Evolutionary conservation across 345 rosid genomes (phyloP).

Genomic region (Eucalyptus brandiana): DNA sequence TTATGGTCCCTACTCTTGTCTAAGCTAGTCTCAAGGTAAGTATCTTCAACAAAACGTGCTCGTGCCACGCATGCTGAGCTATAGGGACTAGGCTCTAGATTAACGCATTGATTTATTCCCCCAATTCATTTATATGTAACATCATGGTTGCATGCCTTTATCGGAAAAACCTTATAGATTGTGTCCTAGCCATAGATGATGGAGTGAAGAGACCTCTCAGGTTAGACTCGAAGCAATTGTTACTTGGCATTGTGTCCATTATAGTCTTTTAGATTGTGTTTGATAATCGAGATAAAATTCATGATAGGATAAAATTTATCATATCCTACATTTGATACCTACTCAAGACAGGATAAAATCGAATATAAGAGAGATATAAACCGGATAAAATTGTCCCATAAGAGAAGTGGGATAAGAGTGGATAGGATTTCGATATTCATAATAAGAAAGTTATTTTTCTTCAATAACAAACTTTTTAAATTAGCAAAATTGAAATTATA

Average conservation of each 20-base stretch:
- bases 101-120: not conserved
- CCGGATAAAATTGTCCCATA: too few species aligned
- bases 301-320: fast-evolving
- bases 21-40: not conserved
- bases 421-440: too few species aligned
- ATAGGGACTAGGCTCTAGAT: not conserved
- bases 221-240: not conserved
- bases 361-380: too few species aligned
- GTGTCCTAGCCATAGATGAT: not conserved
- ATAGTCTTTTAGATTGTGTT: not conserved
- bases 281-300: too few species aligned
- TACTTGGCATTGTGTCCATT: not conserved
- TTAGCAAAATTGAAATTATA: too few species aligned
- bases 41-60: not conserved
- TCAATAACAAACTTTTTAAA: too few species aligned
- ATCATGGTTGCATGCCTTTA: not conserved
- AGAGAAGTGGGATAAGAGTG: fast-evolving
- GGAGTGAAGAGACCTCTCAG: not conserved
- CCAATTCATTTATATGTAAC: not conserved
- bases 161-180: not conserved
- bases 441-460: too few species aligned
- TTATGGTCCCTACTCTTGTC: too few species aligned
- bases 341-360: too few species aligned
- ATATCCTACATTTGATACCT: too few species aligned
- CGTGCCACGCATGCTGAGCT: not conserved